These are phyloP conservation scores for Takashimella koratensis DNA, from an alignment of 1,284 basidiomycete genomes.

Conservation along the genomic window DNA sequence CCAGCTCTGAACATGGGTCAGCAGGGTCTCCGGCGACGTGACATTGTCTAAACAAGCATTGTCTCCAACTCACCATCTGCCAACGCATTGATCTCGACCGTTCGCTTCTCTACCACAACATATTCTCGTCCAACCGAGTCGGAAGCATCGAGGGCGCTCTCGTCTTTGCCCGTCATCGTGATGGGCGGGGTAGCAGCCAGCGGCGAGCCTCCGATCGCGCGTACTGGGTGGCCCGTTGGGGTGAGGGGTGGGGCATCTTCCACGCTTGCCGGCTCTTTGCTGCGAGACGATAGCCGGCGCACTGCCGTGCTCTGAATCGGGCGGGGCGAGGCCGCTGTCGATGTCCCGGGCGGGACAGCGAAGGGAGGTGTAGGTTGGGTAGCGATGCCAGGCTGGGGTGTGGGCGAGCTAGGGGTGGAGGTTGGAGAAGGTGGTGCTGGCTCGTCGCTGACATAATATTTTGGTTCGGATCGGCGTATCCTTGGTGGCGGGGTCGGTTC, in stretches of 20 bases:
- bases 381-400: background rate
- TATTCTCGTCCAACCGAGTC: constrained; percentile 51
- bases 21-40: no score
- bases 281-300: constrained; percentile 16
- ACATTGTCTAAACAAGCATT: no score
- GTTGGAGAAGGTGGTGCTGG: constrained; percentile 6
- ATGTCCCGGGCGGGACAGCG: constrained; percentile 1
- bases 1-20: constrained; percentile 42
- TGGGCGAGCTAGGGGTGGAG: background rate
- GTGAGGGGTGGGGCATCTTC: constrained; percentile 37
- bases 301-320: background rate
- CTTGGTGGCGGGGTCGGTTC: constrained; percentile 5
- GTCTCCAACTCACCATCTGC: constrained; percentile 51
- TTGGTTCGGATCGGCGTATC: constrained; percentile 36
- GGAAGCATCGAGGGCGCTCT: constrained; percentile 33
- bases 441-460: constrained; percentile 43
- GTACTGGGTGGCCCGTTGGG: constrained; percentile 18
- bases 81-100: constrained; percentile 56
- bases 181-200: constrained; percentile 43
- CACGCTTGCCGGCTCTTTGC: constrained; percentile 19
- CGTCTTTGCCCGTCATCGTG: constrained; percentile 40
- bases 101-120: constrained; percentile 57
- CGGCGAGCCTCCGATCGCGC: constrained; percentile 37
- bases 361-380: background rate
- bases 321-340: background rate